Percentiles rank a stretch among this genome's conserved stretches.
phyloP scores from a whole-genome alignment of 2,329 filamentous ascomycete genomes.

The Chrysosphaeria jannelii region DNA sequence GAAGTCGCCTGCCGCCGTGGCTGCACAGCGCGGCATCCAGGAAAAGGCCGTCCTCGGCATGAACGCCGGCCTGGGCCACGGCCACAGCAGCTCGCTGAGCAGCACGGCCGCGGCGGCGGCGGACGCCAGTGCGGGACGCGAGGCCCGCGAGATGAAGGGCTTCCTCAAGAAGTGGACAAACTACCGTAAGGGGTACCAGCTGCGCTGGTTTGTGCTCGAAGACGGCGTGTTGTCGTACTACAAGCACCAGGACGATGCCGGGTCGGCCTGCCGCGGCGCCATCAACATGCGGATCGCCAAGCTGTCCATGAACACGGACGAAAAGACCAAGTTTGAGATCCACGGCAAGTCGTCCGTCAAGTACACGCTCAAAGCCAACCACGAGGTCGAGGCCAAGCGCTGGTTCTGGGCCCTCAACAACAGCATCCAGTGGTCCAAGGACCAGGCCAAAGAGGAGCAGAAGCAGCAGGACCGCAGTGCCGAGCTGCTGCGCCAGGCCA shows the following conservation, averaged over 20 bases:
- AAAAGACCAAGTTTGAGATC: constrained; percentile 95
- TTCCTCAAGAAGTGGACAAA: constrained; percentile 99
- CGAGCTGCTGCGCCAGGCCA: constrained; percentile 49
- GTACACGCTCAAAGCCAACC: constrained; percentile 91
- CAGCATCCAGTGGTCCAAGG: constrained; percentile 93
- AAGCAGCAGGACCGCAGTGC: constrained; percentile 42
- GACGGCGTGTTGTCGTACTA: constrained; percentile 96
- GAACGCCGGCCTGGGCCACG: constrained; percentile 19
- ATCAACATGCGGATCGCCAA: constrained; percentile 97
- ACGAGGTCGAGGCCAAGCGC: constrained; percentile 88
- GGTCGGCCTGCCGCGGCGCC: constrained; percentile 80
- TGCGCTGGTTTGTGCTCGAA: constrained; percentile 92
- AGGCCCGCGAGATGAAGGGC: constrained; percentile 89
- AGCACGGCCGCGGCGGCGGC: constrained; percentile 1
- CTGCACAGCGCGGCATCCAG: constrained; percentile 81
- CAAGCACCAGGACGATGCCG: constrained; percentile 93
- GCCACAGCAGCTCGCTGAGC: constrained; percentile 1
- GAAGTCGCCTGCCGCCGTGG: constrained; percentile 75
- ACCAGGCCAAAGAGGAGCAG: constrained; percentile 79
- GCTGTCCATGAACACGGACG: constrained; percentile 83
- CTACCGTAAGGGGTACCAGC: constrained; percentile 86
- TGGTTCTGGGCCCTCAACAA: constrained; percentile 99
- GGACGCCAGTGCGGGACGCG: constrained; percentile 44
- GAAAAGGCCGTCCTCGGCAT: constrained; percentile 87
- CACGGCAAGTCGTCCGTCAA: constrained; percentile 96